Base-by-base conservation (phyloP, 1,284 basidiomycete species). In the Rhodotorula sp. region DNA sequence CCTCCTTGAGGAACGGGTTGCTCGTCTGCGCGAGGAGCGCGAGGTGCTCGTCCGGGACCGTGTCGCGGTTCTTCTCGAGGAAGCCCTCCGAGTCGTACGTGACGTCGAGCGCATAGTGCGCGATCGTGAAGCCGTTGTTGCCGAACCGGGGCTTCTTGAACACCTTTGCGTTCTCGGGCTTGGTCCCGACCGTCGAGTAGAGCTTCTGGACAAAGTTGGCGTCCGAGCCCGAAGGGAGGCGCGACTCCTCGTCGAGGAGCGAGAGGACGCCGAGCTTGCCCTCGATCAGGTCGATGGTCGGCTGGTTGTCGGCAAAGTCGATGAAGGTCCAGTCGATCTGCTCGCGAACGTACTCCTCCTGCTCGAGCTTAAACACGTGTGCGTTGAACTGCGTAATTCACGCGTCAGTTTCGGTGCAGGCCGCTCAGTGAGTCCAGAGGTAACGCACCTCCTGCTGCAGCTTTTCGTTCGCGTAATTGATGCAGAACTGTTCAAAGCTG, bases 241-340 rank as follows among this genome's bases (percentile, higher is more conserved):
- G 92, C 19, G 97, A 99, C 84, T 99, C 97, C 83, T 99, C 97
- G 80, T 99, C 97, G 46, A 99, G 86, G 45, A 99, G 85, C 4
- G 96, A 90, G 62, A 99, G 86, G 59, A 99, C 91, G 75, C 97
- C 97, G 73, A 99, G 89, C 82, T 91, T 97, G 77, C 95, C 92
- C 84, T 99, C 97, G 78, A 99, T 98, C 78, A 98, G 90, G 81
- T 99, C 93, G 81, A 99, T 99, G 81, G 94, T 97, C 49, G 94
- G 93, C 80, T 99, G 97, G 80, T 99, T 99, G 83, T 99, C 97
- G 48, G 81, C 93, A 82, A 98, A 99, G 80, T 98, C 94, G 82
- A 99, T 99, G 83, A 99, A 99, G 2, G 92, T 97, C 97, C 97
- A 99, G 80, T 96, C 93, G 81, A 99, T 99, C 83, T 97, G 87